A percentile compares a stretch with the other conserved stretches of the same genome.
phyloP scores from a whole-genome alignment of 169 alveolate genomes.

The Cyclospora cayetanensis region DNA sequence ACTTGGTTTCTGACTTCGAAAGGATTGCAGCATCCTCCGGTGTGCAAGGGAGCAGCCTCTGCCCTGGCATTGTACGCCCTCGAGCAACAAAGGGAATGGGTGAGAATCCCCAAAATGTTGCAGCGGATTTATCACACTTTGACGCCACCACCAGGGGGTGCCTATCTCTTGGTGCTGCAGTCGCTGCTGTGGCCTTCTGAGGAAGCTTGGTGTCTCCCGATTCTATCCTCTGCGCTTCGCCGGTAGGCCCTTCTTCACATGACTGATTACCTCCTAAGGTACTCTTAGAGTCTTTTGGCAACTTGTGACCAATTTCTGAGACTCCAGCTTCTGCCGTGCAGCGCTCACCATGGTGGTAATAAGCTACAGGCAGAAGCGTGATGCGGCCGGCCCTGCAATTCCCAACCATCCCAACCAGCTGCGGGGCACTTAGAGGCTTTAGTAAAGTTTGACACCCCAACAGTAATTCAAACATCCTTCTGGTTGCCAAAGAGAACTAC shows the following conservation, averaged over 20 bases:
- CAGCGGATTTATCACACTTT: neutral
- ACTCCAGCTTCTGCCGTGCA: too few relatives aligned
- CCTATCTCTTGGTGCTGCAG: too few relatives aligned
- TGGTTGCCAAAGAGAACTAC: too few relatives aligned
- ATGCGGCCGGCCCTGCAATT: neutral
- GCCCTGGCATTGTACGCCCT: conserved; percentile 77
- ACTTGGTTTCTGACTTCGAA: conserved; percentile 73
- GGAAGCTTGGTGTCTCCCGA: neutral
- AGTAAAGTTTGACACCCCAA: too few relatives aligned
- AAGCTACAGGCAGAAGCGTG: neutral
- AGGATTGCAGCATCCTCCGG: conserved; percentile 76
- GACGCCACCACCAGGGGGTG: too few relatives aligned
- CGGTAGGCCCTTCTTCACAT: too few relatives aligned
- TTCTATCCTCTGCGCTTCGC: neutral
- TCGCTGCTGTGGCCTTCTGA: neutral
- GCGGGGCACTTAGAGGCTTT: too few relatives aligned
- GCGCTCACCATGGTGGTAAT: neutral
- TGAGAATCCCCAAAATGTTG: conserved; percentile 6
- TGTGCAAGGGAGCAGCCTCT: conserved; percentile 76
- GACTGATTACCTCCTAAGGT: too few relatives aligned
- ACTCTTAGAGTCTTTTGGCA: too few relatives aligned
- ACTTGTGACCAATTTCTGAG: too few relatives aligned
- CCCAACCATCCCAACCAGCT: conserved; percentile 8
- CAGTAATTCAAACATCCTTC: too few relatives aligned
- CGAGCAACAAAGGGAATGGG: conserved; percentile 67